A percentile compares a stretch with the other conserved stretches of the same genome.
Evolutionary conservation across 2,329 filamentous ascomycete genomes (phyloP).

Genomic region (Stemphylium vesicarium): DNA sequence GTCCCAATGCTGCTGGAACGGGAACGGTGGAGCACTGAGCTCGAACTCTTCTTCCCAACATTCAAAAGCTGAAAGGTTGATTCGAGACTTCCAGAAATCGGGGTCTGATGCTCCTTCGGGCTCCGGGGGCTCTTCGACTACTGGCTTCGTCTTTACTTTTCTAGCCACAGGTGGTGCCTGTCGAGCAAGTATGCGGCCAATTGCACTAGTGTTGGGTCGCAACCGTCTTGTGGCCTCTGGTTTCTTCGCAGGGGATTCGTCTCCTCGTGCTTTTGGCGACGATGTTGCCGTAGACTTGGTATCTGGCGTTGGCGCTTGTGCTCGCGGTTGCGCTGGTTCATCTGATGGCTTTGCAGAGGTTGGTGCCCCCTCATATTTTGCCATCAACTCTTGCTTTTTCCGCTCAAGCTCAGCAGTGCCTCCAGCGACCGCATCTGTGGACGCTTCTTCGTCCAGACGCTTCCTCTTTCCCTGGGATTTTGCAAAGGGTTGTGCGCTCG

Average conservation of each 20-base stretch:
- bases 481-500: constrained; percentile 10
- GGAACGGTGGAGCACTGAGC: constrained; percentile 81
- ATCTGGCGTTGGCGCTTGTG: background rate
- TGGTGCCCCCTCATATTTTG: constrained; percentile 16
- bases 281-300: constrained; percentile 2
- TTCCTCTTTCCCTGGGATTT: constrained; percentile 30
- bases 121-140: constrained; percentile 27
- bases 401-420: constrained; percentile 27
- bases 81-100: constrained; percentile 75
- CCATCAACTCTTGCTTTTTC: constrained; percentile 34
- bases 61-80: constrained; percentile 80
- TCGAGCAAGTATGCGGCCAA: constrained; percentile 40
- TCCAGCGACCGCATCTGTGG: constrained; percentile 1
- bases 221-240: constrained; percentile 29
- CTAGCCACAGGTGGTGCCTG: constrained; percentile 33
- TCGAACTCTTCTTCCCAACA: constrained; percentile 67
- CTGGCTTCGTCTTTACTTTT: constrained; percentile 27
- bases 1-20: constrained; percentile 90
- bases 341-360: background rate
- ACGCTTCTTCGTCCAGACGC: constrained; percentile 30
- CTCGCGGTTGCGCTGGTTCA: background rate
- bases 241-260: constrained; percentile 10
- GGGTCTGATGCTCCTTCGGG: constrained; percentile 52
- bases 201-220: constrained; percentile 33
- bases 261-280: background rate